Percentiles rank a stretch among this genome's conserved stretches.
Evolutionary conservation across 306 rosid species (phyloP).

Genomic region (Biancaea sappan): DNA sequence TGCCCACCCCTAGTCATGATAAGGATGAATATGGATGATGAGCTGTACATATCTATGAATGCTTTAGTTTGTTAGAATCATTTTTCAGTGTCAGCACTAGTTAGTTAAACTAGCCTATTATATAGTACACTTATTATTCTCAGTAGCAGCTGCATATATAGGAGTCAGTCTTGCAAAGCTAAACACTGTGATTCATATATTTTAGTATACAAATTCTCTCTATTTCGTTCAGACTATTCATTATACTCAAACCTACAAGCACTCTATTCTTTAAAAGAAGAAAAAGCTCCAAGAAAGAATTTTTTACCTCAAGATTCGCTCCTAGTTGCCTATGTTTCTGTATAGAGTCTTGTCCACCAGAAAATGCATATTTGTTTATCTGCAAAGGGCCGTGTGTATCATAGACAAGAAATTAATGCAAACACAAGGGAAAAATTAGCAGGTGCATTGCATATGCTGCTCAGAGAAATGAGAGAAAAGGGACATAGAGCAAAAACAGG

Average conservation of each 20-base stretch:
- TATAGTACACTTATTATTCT: no score
- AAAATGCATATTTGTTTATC: constrained; percentile 83
- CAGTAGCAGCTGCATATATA: no score
- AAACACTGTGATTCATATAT: no score
- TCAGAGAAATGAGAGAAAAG: neutral
- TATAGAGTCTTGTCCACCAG: constrained; percentile 93
- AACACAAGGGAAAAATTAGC: neutral
- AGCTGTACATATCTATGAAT: no score
- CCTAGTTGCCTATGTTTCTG: constrained; percentile 88
- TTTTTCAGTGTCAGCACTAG: no score
- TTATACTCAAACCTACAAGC: constrained; percentile 1
- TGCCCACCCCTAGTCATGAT: no score
- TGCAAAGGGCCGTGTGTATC: constrained; percentile 45
- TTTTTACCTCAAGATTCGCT: constrained; percentile 82
- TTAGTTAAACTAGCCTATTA: no score
- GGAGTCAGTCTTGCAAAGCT: no score
- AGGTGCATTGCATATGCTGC: neutral
- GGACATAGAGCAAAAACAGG: neutral
- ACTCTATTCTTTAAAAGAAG: constrained; percentile 16
- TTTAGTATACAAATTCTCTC: no score
- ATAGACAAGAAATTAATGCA: neutral
- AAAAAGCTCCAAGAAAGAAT: constrained; percentile 12
- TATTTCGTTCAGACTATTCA: no score
- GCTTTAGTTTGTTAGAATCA: no score
- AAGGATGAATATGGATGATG: no score